Evolutionary conservation across 1,284 basidiomycete species (phyloP).

Genomic region (Marasmius sp.): DNA sequence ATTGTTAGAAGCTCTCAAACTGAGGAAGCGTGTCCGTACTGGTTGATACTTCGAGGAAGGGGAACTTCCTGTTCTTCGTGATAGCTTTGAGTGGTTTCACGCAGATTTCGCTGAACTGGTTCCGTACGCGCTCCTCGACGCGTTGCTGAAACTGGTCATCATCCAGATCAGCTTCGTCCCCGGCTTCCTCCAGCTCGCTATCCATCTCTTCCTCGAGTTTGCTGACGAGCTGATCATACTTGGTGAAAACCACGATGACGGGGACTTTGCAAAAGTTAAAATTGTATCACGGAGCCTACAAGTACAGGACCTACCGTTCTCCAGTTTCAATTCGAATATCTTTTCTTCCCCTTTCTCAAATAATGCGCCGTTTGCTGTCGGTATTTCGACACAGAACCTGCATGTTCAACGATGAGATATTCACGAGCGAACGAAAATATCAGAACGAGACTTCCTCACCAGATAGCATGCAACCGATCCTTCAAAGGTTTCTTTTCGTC

Average conservation of each 20-base stretch:
- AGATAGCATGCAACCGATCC: constrained; percentile 28
- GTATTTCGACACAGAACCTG: constrained; percentile 26
- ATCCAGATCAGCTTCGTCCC: background rate
- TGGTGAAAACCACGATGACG: constrained; percentile 27
- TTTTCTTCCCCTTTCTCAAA: constrained; percentile 24
- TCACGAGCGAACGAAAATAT: background rate
- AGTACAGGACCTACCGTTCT: constrained; percentile 9
- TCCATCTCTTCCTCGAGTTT: constrained; percentile 7
- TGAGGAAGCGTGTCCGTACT: background rate
- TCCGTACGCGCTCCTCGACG: background rate
- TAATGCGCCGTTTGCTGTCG: constrained; percentile 19
- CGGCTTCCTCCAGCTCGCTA: background rate
- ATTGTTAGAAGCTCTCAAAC: background rate
- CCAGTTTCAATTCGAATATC: constrained; percentile 21
- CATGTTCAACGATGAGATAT: background rate
- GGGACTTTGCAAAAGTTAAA: constrained; percentile 19
- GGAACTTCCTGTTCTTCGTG: background rate
- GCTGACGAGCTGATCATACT: constrained; percentile 24
- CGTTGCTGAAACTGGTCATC: background rate
- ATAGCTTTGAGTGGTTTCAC: constrained; percentile 4
- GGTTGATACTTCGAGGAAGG: background rate
- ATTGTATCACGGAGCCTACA: background rate
- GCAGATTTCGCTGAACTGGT: constrained; percentile 1
- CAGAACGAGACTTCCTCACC: constrained; percentile 13
- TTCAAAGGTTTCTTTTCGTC: constrained; percentile 12